Conservation (phyloP, 2,329 filamentous ascomycete species). For the Neofusicoccum kwambonambiense region DNA sequence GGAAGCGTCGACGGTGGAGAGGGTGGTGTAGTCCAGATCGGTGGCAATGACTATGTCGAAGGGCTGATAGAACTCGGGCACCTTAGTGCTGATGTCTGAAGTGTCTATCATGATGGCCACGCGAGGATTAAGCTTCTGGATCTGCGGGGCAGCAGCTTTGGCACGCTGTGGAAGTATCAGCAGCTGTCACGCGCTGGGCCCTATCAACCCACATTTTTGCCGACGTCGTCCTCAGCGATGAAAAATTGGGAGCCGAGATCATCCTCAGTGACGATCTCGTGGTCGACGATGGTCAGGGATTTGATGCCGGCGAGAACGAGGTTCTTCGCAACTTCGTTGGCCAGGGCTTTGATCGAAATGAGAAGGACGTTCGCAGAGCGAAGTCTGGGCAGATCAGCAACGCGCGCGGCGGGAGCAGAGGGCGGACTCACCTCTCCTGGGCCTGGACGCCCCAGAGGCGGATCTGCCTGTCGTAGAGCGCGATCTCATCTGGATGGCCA, state of each 20-base stretch:
- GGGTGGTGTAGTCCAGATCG: conserved; percentile 72
- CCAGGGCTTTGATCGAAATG: conserved; percentile 81
- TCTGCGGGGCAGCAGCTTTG: conserved; percentile 71
- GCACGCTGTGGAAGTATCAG: conserved; percentile 55
- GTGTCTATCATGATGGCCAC: conserved; percentile 73
- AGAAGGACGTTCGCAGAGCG: conserved; percentile 86
- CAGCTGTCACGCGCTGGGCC: conserved; percentile 28
- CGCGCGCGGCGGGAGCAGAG: background rate
- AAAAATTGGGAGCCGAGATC: conserved; percentile 74
- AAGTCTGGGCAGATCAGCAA: conserved; percentile 56
- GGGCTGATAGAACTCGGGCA: conserved; percentile 69
- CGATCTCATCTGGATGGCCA: conserved; percentile 75
- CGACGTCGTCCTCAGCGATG: conserved; percentile 68
- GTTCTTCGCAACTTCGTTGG: conserved; percentile 96
- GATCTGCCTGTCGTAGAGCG: conserved; percentile 95
- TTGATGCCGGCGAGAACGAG: conserved; percentile 90
- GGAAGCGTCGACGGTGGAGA: conserved; percentile 80
- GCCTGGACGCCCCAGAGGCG: conserved; percentile 95
- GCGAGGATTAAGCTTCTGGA: conserved; percentile 85
- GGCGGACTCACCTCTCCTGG: conserved; percentile 65
- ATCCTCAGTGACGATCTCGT: conserved; percentile 69
- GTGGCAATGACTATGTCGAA: conserved; percentile 91
- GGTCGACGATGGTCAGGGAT: conserved; percentile 84
- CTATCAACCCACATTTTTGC: conserved; percentile 60
- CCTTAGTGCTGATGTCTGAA: conserved; percentile 64